A percentile compares a stretch with the other conserved stretches of the same genome.
Evolutionary conservation across 2,329 filamentous ascomycete species (phyloP).

Genomic region (Ceratocystis huliohia): DNA sequence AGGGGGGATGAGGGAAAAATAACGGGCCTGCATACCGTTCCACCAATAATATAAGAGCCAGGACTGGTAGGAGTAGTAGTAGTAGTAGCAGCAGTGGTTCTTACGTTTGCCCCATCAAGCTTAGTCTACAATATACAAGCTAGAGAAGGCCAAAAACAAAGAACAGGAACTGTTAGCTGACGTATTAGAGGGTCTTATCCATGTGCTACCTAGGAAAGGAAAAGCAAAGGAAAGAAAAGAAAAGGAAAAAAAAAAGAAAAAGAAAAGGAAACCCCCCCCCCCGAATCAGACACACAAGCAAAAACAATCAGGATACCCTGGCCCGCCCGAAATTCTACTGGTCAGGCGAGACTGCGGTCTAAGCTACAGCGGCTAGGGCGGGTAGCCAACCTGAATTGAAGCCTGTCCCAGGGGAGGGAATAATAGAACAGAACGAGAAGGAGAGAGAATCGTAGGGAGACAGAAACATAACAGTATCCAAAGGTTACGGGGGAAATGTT

Average conservation of each 20-base stretch:
- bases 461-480: too few species aligned
- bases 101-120: too few species aligned
- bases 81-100: neutral
- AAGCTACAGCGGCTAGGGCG: neutral
- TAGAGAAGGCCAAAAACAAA: too few species aligned
- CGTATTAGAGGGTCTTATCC: too few species aligned
- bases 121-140: too few species aligned
- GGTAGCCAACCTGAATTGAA: neutral
- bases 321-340: too few species aligned
- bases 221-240: neutral
- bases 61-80: neutral
- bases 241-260: neutral
- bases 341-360: neutral
- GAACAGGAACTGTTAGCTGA: too few species aligned
- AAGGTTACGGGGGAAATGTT: too few species aligned
- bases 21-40: neutral
- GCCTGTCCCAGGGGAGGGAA: too few species aligned
- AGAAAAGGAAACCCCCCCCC: neutral
- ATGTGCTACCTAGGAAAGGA: too few species aligned
- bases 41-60: neutral
- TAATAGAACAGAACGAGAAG: too few species aligned
- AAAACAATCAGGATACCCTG: neutral
- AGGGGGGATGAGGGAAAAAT: neutral
- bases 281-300: neutral
- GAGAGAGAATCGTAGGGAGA: too few species aligned